Percentiles rank a stretch among this genome's conserved stretches.
These are phyloP conservation scores for Fusarium torreyae DNA, from an alignment of 2,329 filamentous ascomycete genomes.

Conservation along the genomic window DNA sequence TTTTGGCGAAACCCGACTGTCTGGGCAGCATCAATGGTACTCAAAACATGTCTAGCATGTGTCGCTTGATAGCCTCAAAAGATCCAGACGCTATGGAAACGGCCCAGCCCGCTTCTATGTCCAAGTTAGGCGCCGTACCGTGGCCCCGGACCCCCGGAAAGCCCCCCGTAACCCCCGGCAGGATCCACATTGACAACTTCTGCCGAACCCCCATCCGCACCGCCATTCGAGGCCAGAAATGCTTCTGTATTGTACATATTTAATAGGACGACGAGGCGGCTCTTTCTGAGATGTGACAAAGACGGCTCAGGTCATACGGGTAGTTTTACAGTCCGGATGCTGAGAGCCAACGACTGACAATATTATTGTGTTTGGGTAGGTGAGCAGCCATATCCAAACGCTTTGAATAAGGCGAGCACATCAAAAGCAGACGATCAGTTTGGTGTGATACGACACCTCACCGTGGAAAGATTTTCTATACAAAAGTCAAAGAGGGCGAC, in stretches of 20 bases:
- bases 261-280: conserved; percentile 26
- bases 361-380: conserved; percentile 8
- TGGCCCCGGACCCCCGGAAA: conserved; percentile 29
- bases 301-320: conserved; percentile 28
- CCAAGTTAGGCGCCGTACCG: conserved; percentile 30
- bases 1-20: conserved; percentile 24
- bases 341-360: conserved; percentile 26
- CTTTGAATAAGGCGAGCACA: conserved; percentile 18
- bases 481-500: conserved; percentile 18
- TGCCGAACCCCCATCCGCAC: conserved; percentile 31
- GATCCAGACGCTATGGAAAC: conserved; percentile 31
- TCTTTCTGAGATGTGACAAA: conserved; percentile 34
- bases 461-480: conserved; percentile 1
- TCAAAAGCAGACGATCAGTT: conserved; percentile 23
- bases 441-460: conserved; percentile 5
- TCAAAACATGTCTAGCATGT: neutral
- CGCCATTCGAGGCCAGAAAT: conserved; percentile 30
- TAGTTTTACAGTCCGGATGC: conserved; percentile 15
- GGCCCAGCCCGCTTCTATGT: conserved; percentile 35
- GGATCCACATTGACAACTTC: conserved; percentile 35
- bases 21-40: conserved; percentile 23
- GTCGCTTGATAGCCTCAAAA: conserved; percentile 31
- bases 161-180: conserved; percentile 25
- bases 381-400: conserved; percentile 15
- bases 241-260: conserved; percentile 23